Evolutionary conservation across 2,329 filamentous ascomycete species (phyloP), one percentile per base, ranked within the genome.

Genomic region (Erysiphe pulchra): DNA sequence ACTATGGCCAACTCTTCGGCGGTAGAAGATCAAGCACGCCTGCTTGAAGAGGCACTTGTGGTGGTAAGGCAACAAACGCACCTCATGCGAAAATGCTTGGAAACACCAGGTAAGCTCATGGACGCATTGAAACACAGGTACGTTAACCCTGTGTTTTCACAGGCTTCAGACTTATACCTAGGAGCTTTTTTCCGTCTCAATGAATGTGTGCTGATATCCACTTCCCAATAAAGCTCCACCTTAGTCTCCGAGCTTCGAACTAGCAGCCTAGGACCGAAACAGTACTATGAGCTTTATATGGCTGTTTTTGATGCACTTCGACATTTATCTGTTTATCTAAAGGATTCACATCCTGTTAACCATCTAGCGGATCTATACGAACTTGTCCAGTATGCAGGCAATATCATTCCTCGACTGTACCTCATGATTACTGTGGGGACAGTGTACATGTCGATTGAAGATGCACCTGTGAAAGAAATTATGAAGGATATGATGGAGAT

Each of bases 401-500:
- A 98, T 60, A 95, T 98, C 53, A 79, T 98, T 48, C 90, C 90
- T 20, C 77, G 90, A 52, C 68, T 98, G 50, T 98, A 98, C 61
- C 77, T 98, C 49, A 98, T 98, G 92, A 90, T 98, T 57, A 98
- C 92, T 0, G 92, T 98, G 36, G 90, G 90, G 48, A 98, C 90
- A 2, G 92, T 93, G 43, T 98, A 98, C 67, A 98, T 98, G 90
- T 79, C 83, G 24, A 92, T 98, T 58, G 81, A 90, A 57, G 90
- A 95, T 69, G 90, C 92, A 48, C 90, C 90, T 0, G 90, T 98
- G 54, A 98, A 98, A 65, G 90, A 98, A 67, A 84, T 98, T 50
- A 98, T 98, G 90, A 98, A 98, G 65, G 90, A 98, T 62, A 98
- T 98, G 90, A 98, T 98, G 90, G 90, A 98, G 63, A 98, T 98